phyloP scores from a whole-genome alignment of 129 eudicot species.

The Artemisia tridentata region DNA sequence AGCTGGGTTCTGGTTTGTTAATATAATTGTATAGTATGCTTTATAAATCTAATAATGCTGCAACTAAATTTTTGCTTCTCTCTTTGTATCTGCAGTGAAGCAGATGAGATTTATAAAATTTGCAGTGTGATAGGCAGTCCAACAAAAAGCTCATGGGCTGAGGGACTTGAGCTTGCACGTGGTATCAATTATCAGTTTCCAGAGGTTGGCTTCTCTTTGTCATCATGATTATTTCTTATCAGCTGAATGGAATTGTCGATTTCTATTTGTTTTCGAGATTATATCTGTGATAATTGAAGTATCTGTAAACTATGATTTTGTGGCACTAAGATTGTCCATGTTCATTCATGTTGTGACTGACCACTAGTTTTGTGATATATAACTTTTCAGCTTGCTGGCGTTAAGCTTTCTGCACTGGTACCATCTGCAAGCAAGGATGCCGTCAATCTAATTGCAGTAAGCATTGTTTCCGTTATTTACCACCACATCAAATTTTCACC shows the following conservation, averaged over 20 bases:
- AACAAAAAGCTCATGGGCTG: conserved; percentile 55
- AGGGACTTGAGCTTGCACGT: conserved; percentile 77
- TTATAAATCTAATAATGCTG: not conserved
- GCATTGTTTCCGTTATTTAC: conserved; percentile 20
- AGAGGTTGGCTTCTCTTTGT: conserved; percentile 41
- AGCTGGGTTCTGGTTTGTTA: not conserved
- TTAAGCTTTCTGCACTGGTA: conserved; percentile 59
- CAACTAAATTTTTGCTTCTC: not conserved
- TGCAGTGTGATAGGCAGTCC: conserved; percentile 94
- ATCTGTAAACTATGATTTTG: not conserved
- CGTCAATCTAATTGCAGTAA: conserved; percentile 68
- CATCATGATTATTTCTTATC: not conserved
- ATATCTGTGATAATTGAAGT: not conserved
- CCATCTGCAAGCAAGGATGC: conserved; percentile 96
- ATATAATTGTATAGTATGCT: conserved; percentile 1
- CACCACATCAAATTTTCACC: not conserved
- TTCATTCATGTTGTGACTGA: not conserved
- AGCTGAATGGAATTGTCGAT: not conserved
- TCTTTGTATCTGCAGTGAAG: conserved; percentile 65
- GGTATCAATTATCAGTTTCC: conserved; percentile 81
- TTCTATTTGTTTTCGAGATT: too few relatives aligned
- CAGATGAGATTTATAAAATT: conserved; percentile 86
- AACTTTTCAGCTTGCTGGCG: conserved; percentile 60
- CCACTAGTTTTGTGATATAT: not conserved
- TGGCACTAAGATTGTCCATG: not conserved